Conservation (phyloP, 345 rosid genomes). For the Draba incana region DNA sequence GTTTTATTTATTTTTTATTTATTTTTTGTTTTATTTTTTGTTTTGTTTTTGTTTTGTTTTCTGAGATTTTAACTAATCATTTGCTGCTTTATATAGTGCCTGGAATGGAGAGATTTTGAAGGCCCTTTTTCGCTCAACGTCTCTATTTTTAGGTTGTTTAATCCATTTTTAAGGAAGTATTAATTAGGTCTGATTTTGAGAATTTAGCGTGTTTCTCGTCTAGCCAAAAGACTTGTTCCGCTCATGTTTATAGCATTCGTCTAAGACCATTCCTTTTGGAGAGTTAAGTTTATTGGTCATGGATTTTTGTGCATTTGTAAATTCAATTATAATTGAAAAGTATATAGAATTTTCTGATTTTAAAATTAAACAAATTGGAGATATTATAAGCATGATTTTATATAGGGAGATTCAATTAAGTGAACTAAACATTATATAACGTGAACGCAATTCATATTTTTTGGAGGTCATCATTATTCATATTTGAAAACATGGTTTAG, state of each 20-base stretch:
- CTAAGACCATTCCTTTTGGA: too few species aligned
- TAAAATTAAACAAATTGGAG: too few species aligned
- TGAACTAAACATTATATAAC: too few species aligned
- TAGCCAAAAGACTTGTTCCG: conserved; percentile 20
- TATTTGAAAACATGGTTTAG: too few species aligned
- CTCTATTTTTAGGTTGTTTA: conserved; percentile 26
- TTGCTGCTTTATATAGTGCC: conserved; percentile 25
- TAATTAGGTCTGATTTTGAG: background rate
- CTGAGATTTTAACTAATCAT: background rate
- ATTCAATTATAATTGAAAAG: too few species aligned
- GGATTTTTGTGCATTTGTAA: too few species aligned
- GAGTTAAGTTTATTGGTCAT: too few species aligned
- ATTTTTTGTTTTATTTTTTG: background rate
- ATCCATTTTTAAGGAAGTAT: conserved; percentile 1
- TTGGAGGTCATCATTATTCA: too few species aligned
- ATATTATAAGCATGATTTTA: too few species aligned
- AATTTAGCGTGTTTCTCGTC: background rate
- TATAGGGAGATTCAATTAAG: too few species aligned
- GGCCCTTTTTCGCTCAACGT: conserved; percentile 11
- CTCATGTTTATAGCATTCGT: background rate
- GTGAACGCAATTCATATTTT: too few species aligned
- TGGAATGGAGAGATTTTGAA: conserved; percentile 2
- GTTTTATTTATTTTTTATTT: background rate
- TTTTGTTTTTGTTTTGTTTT: background rate
- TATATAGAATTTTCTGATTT: too few species aligned